Evolutionary conservation across 1,139 yeast species (phyloP), one percentile per base, ranked within the genome.

Genomic region (Cylindricascospora bacillispora): DNA sequence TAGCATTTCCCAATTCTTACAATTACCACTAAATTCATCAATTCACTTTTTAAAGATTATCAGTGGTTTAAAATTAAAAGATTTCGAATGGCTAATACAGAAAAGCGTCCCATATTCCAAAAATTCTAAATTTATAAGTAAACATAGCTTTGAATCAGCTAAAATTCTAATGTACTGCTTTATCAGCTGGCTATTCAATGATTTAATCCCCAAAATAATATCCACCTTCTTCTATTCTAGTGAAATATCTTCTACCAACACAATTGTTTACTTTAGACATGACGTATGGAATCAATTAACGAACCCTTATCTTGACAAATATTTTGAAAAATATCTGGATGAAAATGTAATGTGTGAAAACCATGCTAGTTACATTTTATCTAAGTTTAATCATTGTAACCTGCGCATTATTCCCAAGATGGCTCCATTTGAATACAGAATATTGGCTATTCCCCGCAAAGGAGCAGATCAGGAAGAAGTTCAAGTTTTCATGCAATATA

Each of bases 201-300:
- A 31, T 0, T 62, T 74, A 30, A 38, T 82, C 1, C 59, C 66
- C 5, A 62, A 60, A 10, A 40, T 82, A 1, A 39, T 81, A 1
- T 52, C 60, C 0, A 52, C 65, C 0, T 72, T 70, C 44, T 86
- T 86, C 62, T 77, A 79, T 46, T 73, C 78, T 3, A 73, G 89
- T 0, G 77, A 73, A 31, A 51, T 65, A 1, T 61, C 74, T 2
- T 63, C 66, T 3, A 47, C 57, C 1, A 45, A 46, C 5, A 47
- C 56, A 4, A 37, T 67, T 0, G 38, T 63, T 1, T 82, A 63
- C 47, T 82, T 67, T 44, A 65, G 77, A 10, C 85, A 74, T 30
- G 60, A 56, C 16, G 52, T 58, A 1, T 86, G 95, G 95, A 45
- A 44, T 6, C 34, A 34, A 9, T 45, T 73, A 5, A 55, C 72